These are phyloP conservation scores for Pythium inflatum DNA, from an alignment of 352 stramenopile genomes.

Conservation along the genomic window DNA sequence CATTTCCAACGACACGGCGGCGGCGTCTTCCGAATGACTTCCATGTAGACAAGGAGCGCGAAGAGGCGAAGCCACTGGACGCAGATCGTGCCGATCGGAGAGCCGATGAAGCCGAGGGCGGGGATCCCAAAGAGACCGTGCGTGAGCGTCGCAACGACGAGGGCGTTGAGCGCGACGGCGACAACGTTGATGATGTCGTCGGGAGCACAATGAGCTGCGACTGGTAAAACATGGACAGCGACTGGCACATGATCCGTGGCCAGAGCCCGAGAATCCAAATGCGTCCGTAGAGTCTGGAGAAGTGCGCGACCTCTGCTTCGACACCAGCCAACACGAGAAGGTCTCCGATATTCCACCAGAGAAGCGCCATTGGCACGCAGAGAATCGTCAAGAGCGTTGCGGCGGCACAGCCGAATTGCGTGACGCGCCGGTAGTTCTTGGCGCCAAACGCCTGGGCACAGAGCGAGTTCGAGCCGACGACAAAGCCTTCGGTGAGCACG, in stretches of 20 bases:
- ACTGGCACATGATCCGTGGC: conserved; percentile 82
- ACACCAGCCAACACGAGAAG: conserved; percentile 55
- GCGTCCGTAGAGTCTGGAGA: conserved; percentile 63
- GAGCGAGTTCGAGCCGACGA: conserved; percentile 78
- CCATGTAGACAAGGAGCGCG: conserved; percentile 74
- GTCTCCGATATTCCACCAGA: conserved; percentile 79
- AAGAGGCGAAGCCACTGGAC: conserved; percentile 58
- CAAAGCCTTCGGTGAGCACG: conserved; percentile 82
- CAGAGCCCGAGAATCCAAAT: conserved; percentile 75
- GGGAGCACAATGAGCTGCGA: conserved; percentile 81
- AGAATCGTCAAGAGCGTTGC: conserved; percentile 62
- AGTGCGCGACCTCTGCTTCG: conserved; percentile 42
- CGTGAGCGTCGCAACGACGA: too few species aligned
- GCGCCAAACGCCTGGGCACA: conserved; percentile 86
- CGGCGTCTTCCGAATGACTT: conserved; percentile 9
- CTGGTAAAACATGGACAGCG: conserved; percentile 80
- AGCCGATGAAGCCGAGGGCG: conserved; percentile 74
- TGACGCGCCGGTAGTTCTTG: conserved; percentile 79
- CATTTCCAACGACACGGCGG: background rate
- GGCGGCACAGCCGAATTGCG: conserved; percentile 66
- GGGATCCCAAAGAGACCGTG: conserved; percentile 63
- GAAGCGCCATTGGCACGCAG: conserved; percentile 65
- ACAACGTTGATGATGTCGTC: conserved; percentile 59
- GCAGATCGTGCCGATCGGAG: conserved; percentile 66
- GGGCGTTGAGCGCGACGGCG: conserved; percentile 65